Evolutionary conservation across 331 rosid genomes (phyloP).

Genomic region (Pyrus hybrid): DNA sequence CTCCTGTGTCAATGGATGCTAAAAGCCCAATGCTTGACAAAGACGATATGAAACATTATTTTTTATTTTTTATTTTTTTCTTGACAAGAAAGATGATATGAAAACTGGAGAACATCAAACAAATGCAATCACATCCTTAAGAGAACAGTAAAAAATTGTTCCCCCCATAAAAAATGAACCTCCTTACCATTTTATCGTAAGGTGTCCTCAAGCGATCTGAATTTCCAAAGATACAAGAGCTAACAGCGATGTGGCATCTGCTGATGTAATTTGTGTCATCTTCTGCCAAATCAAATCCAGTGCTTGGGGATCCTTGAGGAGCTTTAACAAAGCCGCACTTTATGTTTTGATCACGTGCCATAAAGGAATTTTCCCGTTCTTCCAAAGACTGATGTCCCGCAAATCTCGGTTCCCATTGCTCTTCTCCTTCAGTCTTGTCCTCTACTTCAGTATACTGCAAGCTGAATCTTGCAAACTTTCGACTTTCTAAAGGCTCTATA

Average conservation of each 20-base stretch:
- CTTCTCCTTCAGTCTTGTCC: slow-evolving; percentile 50
- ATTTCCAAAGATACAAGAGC: slow-evolving; percentile 94
- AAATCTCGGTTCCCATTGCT: slow-evolving; percentile 79
- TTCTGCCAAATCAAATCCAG: slow-evolving; percentile 95
- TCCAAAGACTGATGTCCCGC: slow-evolving; percentile 83
- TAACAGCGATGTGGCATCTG: slow-evolving; percentile 94
- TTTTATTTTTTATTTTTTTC: not conserved
- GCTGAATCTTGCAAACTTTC: slow-evolving; percentile 73
- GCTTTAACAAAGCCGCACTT: slow-evolving; percentile 85
- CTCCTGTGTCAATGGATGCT: not conserved
- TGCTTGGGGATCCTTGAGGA: slow-evolving; percentile 66
- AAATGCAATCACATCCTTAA: not conserved
- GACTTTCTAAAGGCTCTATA: slow-evolving; percentile 81
- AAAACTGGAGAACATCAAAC: not conserved
- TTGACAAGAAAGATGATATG: not conserved
- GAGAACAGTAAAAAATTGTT: not conserved
- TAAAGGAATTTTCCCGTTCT: slow-evolving; percentile 70
- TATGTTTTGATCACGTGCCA: slow-evolving; percentile 72
- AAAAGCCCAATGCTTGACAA: not conserved
- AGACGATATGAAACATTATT: not conserved
- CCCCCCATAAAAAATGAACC: not conserved
- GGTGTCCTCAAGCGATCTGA: slow-evolving; percentile 90
- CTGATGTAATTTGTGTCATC: slow-evolving; percentile 78
- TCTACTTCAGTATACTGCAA: slow-evolving; percentile 61
- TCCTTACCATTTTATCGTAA: slow-evolving; percentile 61